Percentiles rank a stretch among this genome's conserved stretches.
phyloP scores from a whole-genome alignment of 1,139 yeast species.

The Scheffersomyces segobiensis region DNA sequence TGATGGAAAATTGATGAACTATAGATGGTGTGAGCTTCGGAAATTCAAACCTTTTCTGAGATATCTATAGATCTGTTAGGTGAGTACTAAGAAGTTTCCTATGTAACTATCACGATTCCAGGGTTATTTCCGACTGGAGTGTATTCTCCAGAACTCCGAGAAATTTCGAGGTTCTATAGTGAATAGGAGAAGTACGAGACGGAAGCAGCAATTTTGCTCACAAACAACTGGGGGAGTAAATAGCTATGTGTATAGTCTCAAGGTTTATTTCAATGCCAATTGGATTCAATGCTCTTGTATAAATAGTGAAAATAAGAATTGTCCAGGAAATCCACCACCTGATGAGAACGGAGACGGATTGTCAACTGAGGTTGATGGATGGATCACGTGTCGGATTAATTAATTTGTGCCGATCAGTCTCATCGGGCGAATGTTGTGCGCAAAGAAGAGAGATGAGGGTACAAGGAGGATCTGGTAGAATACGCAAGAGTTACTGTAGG shows the following conservation, averaged over 20 bases:
- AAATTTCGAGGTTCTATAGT: neutral
- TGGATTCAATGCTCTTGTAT: neutral
- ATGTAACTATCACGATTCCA: neutral
- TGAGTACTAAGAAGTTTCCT: neutral
- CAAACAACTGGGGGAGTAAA: neutral
- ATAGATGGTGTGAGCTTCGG: neutral
- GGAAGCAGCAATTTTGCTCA: neutral
- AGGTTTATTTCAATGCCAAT: neutral
- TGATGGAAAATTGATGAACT: neutral
- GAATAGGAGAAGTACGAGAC: neutral
- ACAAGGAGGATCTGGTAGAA: neutral
- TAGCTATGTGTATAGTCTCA: neutral
- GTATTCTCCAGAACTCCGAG: neutral
- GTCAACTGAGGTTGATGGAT: neutral
- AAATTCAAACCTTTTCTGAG: neutral
- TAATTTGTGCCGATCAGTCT: neutral
- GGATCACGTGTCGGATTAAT: neutral
- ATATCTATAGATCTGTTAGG: neutral
- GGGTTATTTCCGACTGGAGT: neutral
- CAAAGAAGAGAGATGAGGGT: neutral
- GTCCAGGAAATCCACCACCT: neutral
- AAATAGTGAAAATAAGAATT: neutral
- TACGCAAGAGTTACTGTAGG: neutral
- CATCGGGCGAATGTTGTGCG: neutral
- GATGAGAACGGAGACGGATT: neutral